phyloP scores from a whole-genome alignment of 1,284 basidiomycete genomes.

The Cutaneotrichosporon dermatis region DNA sequence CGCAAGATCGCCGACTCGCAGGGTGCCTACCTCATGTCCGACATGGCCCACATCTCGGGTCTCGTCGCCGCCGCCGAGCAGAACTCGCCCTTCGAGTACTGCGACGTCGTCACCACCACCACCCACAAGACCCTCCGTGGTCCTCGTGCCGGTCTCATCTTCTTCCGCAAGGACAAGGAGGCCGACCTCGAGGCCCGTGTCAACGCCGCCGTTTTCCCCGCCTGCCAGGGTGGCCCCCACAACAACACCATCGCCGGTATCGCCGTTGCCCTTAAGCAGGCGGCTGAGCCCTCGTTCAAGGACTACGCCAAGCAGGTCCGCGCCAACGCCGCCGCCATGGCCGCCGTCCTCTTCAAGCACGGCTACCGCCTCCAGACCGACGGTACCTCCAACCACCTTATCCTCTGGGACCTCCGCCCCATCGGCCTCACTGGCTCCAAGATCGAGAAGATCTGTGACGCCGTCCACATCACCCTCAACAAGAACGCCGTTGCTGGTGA shows the following conservation, averaged over 20 bases:
- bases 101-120: conserved; percentile 95
- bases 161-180: conserved; percentile 94
- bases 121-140: conserved; percentile 99
- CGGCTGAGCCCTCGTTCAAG: conserved; percentile 83
- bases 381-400: conserved; percentile 96
- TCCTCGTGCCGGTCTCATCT: conserved; percentile 95
- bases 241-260: conserved; percentile 98
- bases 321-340: conserved; percentile 75
- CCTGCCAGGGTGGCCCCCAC: conserved; percentile 99
- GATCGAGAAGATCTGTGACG: conserved; percentile 96
- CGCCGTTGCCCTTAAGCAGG: conserved; percentile 93
- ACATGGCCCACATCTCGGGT: conserved; percentile 97
- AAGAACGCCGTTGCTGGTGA: conserved; percentile 53
- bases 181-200: conserved; percentile 85
- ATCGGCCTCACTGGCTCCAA: conserved; percentile 94
- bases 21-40: conserved; percentile 87
- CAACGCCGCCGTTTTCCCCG: conserved; percentile 98
- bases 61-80: conserved; percentile 91
- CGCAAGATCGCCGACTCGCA: conserved; percentile 80
- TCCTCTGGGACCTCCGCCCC: conserved; percentile 96
- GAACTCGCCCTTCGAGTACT: conserved; percentile 90
- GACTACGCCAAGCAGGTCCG: conserved; percentile 93
- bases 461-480: conserved; percentile 88
- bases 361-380: conserved; percentile 96
- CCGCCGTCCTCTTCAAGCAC: conserved; percentile 63